phyloP scores from a whole-genome alignment of 2,329 filamentous ascomycete species.

The Hymenoscyphus salicellus region DNA sequence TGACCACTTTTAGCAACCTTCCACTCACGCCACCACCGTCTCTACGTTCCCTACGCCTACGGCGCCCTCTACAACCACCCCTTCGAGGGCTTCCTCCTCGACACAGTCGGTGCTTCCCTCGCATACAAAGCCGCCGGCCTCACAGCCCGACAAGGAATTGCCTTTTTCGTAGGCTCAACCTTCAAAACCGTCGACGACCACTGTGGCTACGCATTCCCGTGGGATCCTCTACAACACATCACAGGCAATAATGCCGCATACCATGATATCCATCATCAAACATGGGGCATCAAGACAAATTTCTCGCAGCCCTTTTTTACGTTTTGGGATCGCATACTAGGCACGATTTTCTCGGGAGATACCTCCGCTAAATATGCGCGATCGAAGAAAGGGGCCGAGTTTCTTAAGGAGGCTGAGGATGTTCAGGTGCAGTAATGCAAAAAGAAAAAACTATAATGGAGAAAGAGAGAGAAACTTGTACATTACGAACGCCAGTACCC shows the following conservation, averaged over 20 bases:
- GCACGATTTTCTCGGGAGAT: slow-evolving; percentile 51
- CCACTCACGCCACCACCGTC: slow-evolving; percentile 91
- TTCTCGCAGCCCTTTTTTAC: slow-evolving; percentile 92
- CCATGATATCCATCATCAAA: slow-evolving; percentile 98
- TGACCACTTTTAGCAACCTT: slow-evolving; percentile 61
- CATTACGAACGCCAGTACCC: slow-evolving; percentile 10
- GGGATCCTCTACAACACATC: slow-evolving; percentile 87
- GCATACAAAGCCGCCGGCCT: slow-evolving; percentile 79
- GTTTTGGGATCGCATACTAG: slow-evolving; percentile 83
- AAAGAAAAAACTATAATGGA: slow-evolving; percentile 4
- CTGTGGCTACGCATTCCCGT: slow-evolving; percentile 93
- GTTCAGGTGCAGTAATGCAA: slow-evolving; percentile 15
- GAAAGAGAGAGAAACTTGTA: slow-evolving; percentile 8
- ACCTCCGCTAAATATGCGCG: slow-evolving; percentile 31
- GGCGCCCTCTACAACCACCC: slow-evolving; percentile 97
- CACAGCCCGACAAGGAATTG: slow-evolving; percentile 81
- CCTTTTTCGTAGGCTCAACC: slow-evolving; percentile 83
- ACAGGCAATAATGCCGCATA: slow-evolving; percentile 95
- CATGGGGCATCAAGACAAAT: slow-evolving; percentile 97
- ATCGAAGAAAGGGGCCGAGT: slow-evolving; percentile 32
- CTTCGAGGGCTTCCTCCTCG: slow-evolving; percentile 87
- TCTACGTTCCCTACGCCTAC: slow-evolving; percentile 97
- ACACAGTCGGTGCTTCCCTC: slow-evolving; percentile 82
- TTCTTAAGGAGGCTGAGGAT: slow-evolving; percentile 30
- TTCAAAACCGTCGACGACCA: slow-evolving; percentile 98